These are phyloP conservation scores for Lotmaria passim DNA, from an alignment of 208 protist genomes.

Conservation along the genomic window DNA sequence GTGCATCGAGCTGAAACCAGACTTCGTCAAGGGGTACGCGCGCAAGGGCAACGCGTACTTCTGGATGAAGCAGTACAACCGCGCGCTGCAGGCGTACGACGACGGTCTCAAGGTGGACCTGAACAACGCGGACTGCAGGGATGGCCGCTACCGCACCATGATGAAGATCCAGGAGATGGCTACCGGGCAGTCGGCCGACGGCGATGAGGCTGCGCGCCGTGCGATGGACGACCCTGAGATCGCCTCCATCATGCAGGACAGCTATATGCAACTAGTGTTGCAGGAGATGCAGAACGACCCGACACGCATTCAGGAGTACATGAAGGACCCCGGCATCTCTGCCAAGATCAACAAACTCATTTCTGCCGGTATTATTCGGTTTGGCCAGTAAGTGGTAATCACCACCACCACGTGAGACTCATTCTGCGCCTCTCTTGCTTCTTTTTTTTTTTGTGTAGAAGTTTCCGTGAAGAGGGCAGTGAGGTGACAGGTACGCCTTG, in stretches of 20 bases:
- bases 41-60: constrained; percentile 92
- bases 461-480: constrained; percentile 15
- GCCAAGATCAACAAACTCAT: constrained; percentile 97
- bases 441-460: not conserved
- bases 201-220: constrained; percentile 89
- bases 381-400: constrained; percentile 48
- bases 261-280: constrained; percentile 93
- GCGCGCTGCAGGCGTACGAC: constrained; percentile 96
- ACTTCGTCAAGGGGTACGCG: constrained; percentile 94
- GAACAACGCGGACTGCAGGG: constrained; percentile 89
- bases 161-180: constrained; percentile 94
- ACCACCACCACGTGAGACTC: not conserved
- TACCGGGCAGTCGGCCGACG: constrained; percentile 72
- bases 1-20: constrained; percentile 94
- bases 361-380: constrained; percentile 95
- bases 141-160: constrained; percentile 87
- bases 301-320: constrained; percentile 89
- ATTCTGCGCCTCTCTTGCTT: not conserved
- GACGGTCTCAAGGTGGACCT: constrained; percentile 93
- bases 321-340: constrained; percentile 91
- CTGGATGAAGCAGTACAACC: constrained; percentile 96
- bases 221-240: constrained; percentile 96
- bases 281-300: constrained; percentile 93
- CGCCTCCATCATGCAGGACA: constrained; percentile 91
- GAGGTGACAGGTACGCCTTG: not conserved